Conservation (phyloP, 805 yeast genomes). For the Kazachstania martiniae region DNA sequence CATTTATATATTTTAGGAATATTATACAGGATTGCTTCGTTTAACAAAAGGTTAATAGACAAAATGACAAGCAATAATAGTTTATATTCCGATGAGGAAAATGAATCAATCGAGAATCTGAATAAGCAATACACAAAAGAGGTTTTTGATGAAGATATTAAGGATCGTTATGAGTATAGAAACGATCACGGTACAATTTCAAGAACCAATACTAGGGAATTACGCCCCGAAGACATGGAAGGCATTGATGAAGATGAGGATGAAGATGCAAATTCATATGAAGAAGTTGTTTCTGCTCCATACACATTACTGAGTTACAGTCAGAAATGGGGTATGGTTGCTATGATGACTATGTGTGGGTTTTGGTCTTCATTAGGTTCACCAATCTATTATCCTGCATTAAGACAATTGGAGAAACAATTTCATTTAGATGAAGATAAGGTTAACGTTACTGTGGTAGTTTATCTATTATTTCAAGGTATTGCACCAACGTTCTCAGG, state of each 20-base stretch:
- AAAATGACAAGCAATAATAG: constrained; percentile 4
- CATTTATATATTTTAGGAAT: not conserved
- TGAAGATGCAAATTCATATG: constrained; percentile 1
- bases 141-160: not conserved
- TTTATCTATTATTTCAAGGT: constrained; percentile 67
- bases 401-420: constrained; percentile 43
- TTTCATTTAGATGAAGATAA: constrained; percentile 46
- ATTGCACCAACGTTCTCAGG: constrained; percentile 59
- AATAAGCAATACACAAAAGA: constrained; percentile 3
- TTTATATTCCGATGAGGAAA: constrained; percentile 6
- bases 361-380: constrained; percentile 64
- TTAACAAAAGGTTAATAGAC: too few species aligned
- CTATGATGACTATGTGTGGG: constrained; percentile 28
- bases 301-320: constrained; percentile 16
- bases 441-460: constrained; percentile 62
- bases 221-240: too few species aligned
- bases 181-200: constrained; percentile 11
- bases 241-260: constrained; percentile 2
- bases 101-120: not conserved
- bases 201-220: constrained; percentile 14
- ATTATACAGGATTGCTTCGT: not conserved
- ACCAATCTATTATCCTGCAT: constrained; percentile 75
- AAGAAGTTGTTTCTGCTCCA: constrained; percentile 6
- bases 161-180: not conserved
- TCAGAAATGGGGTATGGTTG: constrained; percentile 26